Evolutionary conservation across 495 filamentous ascomycete genomes (phyloP), one percentile per base, ranked within the genome.

Genomic region (Podospora appendiculata): DNA sequence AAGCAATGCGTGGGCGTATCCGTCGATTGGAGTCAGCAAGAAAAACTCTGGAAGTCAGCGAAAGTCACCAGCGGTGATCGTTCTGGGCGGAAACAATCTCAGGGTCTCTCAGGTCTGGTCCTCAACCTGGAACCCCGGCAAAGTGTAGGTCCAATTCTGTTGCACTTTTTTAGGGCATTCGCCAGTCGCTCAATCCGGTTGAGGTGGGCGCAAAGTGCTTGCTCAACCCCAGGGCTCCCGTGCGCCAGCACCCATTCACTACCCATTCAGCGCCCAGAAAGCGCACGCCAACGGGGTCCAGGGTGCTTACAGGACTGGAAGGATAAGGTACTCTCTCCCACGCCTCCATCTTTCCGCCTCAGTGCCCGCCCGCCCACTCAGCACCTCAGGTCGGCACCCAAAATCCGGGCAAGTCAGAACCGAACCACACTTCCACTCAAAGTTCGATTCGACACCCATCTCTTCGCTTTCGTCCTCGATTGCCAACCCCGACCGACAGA

Each of bases 21-120:
- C 34, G n/a, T n/a, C 34, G 43, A 44, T 44, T 52, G 41, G 50
- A 52, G 50, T 25, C 50, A 52, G 50, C 25, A 36, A 51, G 40
- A 51, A 32, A 8, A n/a, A n/a, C n/a, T n/a, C n/a, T n/a, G 18
- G 12, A 14, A 17, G 16, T 45, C 41, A 11, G 32, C 9, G 10
- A n/a, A 52, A 42, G 32, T 8, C 41, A 8, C 42, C 50, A 45
- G 34, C 16, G 18, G 25, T 45, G 50, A 52, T 42, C 50, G 12
- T 32, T 25, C 25, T 25, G 42, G 42, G 43, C 50, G 50, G n/a
- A 52, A 45, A 52, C 41, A 45, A 41, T 14, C 47, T n/a, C n/a
- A n/a, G n/a, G n/a, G n/a, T n/a, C n/a, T n/a, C n/a, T n/a, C n/a
- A n/a, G n/a, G n/a, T n/a, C n/a, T n/a, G n/a, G n/a, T n/a, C n/a